These are phyloP conservation scores for Cyberlindnera samutprakarnensis DNA, from an alignment of 805 yeast genomes.

Conservation along the genomic window DNA sequence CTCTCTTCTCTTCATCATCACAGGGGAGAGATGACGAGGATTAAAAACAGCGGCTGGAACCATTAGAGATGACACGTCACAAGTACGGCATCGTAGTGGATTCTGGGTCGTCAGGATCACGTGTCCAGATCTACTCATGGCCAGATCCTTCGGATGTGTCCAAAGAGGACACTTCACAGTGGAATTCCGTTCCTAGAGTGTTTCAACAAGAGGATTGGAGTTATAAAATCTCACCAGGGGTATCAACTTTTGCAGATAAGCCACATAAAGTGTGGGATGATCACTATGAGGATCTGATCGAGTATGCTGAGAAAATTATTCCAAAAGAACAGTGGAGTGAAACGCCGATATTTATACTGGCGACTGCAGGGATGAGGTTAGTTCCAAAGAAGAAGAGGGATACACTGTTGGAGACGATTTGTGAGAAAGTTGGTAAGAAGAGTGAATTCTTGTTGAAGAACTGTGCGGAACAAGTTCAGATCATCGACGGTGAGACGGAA, in stretches of 20 bases:
- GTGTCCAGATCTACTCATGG: constrained; percentile 83
- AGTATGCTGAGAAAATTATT: constrained; percentile 61
- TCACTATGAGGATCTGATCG: constrained; percentile 60
- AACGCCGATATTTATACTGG: constrained; percentile 86
- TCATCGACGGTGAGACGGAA: constrained; percentile 91
- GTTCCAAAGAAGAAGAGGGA: constrained; percentile 47
- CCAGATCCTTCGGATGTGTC: constrained; percentile 37
- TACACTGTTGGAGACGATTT: constrained; percentile 50
- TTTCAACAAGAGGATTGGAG: constrained; percentile 63
- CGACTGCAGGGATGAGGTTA: constrained; percentile 96
- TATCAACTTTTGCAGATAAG: constrained; percentile 56
- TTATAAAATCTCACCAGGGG: constrained; percentile 72
- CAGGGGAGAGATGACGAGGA: too few relatives aligned
- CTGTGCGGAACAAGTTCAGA: constrained; percentile 69
- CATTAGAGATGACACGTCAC: constrained; percentile 12
- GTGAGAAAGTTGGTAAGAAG: constrained; percentile 44
- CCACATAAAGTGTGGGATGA: constrained; percentile 56
- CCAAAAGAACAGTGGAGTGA: constrained; percentile 51
- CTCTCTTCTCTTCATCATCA: too few relatives aligned
- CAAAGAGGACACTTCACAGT: constrained; percentile 24
- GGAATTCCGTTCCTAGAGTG: constrained; percentile 62
- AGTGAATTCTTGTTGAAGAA: constrained; percentile 45
- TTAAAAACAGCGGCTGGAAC: too few relatives aligned
- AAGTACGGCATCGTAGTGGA: constrained; percentile 85
- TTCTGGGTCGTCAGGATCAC: constrained; percentile 93